A percentile compares a stretch with the other conserved stretches of the same genome.
Evolutionary conservation across 1,284 basidiomycete species (phyloP).

Genomic region (Sphagnurus paluster): DNA sequence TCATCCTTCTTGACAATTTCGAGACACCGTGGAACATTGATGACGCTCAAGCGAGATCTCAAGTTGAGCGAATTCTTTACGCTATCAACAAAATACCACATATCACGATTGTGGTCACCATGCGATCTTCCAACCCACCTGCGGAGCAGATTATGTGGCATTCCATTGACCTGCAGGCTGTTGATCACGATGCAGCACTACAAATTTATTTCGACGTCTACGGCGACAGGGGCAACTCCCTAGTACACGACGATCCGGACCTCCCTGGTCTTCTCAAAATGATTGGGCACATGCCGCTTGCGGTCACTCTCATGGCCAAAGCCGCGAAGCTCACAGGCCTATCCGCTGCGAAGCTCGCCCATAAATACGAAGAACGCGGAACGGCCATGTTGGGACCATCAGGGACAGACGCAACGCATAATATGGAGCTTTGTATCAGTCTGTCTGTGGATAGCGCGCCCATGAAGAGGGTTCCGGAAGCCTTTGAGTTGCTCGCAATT

Average conservation of each 20-base stretch:
- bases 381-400: conserved; percentile 4
- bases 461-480: conserved; percentile 8
- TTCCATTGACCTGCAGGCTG: conserved; percentile 9
- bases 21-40: conserved; percentile 2
- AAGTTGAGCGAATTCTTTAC: conserved; percentile 19
- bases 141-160: conserved; percentile 18
- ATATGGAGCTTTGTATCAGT: conserved; percentile 12
- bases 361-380: conserved; percentile 1
- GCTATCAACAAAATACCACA: conserved; percentile 17
- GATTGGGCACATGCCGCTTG: conserved; percentile 27
- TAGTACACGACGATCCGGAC: conserved; percentile 11
- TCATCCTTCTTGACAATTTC: conserved; percentile 5
- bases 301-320: conserved; percentile 8
- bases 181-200: conserved; percentile 15
- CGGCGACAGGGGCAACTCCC: conserved; percentile 7
- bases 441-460: conserved; percentile 9
- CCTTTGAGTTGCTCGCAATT: conserved; percentile 5
- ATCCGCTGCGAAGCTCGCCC: conserved; percentile 1
- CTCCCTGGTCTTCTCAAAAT: conserved; percentile 23
- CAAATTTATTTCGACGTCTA: conserved; percentile 21
- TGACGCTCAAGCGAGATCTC: conserved; percentile 1
- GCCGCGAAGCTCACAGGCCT: not conserved
- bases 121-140: conserved; percentile 21
- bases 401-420: conserved; percentile 8
- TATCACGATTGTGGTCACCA: conserved; percentile 25